phyloP scores from a whole-genome alignment of 352 stramenopile species.

The Pythium aristosporum region DNA sequence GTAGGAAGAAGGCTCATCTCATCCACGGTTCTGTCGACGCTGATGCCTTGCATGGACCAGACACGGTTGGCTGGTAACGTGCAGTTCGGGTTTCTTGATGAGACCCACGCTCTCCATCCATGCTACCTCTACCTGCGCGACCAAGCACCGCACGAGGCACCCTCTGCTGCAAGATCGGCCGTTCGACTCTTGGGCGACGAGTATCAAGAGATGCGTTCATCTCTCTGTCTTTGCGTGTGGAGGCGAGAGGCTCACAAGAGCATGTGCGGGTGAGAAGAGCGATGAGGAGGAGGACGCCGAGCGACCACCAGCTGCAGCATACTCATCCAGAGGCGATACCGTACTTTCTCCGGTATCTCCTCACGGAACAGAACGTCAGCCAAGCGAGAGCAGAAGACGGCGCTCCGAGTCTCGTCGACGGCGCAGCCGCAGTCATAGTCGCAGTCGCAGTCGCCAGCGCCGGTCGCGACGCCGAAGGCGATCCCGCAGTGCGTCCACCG shows the following conservation, averaged over 20 bases:
- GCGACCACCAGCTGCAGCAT: background rate
- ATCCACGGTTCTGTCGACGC: background rate
- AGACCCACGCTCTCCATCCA: conserved; percentile 6
- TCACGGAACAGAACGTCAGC: background rate
- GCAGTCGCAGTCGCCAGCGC: background rate
- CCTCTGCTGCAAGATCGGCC: background rate
- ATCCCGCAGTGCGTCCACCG: background rate
- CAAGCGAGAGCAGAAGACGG: background rate
- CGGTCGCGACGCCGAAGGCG: background rate
- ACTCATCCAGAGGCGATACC: background rate
- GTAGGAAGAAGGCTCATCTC: background rate
- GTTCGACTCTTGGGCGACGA: conserved; percentile 12
- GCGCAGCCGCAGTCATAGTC: background rate
- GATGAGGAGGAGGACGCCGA: background rate
- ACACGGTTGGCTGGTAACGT: background rate
- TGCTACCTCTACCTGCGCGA: conserved; percentile 17
- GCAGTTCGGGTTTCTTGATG: conserved; percentile 14
- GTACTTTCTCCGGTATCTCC: background rate
- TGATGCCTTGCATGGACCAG: background rate
- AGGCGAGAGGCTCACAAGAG: background rate
- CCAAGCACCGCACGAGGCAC: background rate
- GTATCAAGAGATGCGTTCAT: conserved; percentile 4
- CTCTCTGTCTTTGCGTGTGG: background rate
- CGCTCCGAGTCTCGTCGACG: background rate
- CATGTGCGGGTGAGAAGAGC: conserved; percentile 1